Base-by-base conservation (phyloP, 2,329 filamentous ascomycete genomes). In the Alternaria sp. region DNA sequence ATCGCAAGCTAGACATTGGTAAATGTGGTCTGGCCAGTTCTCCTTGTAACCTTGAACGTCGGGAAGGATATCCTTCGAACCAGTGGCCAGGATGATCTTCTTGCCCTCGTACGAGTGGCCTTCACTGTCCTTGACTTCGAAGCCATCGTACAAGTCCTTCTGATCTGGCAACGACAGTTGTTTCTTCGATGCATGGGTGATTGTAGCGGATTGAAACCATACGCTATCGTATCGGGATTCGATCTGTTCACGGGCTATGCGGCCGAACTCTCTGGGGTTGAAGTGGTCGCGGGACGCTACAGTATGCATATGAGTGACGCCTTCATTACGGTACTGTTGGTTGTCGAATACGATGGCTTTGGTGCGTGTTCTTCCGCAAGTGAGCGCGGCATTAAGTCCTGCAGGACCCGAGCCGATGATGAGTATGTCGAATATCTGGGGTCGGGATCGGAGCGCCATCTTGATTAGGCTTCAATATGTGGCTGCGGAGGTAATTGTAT, bases 1-100 rank as follows among this genome's bases (percentile, higher is more conserved):
- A 65, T 89, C 83, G 73, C 87, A 89, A 68, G 85, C 88, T 1
- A 89, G 81, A 67, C 87, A 89, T 68, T 89, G 86, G 66, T 86
- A 89, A 32, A 77, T 75, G 43, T 77, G 74, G 6, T 40, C 21
- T 0, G 74, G 71, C 86, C 86, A 90, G 58, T 84, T 85, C 44
- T 88, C 84, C 0, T 67, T 79, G 63, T 87, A 90, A 0, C 88
- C 88, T 1, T 43, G 25, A 15, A 89, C 84, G 13, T 84, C 79
- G 0, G 84, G 85, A 30, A 85, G 70, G 0, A 86, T 67, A 65
- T 90, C 88, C 23, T 70, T 74, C 0, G 86, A 80, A 0, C 88
- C 88, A 0, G 79, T 86, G 0, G 86, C 87, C 0, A 90, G 74
- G 0, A 87, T 83, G 2, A 90, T 57, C 62, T 86, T 89, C 50